These are phyloP conservation scores for Selenicereus undatus DNA, from an alignment of 148 eudicot genomes.

Conservation along the genomic window DNA sequence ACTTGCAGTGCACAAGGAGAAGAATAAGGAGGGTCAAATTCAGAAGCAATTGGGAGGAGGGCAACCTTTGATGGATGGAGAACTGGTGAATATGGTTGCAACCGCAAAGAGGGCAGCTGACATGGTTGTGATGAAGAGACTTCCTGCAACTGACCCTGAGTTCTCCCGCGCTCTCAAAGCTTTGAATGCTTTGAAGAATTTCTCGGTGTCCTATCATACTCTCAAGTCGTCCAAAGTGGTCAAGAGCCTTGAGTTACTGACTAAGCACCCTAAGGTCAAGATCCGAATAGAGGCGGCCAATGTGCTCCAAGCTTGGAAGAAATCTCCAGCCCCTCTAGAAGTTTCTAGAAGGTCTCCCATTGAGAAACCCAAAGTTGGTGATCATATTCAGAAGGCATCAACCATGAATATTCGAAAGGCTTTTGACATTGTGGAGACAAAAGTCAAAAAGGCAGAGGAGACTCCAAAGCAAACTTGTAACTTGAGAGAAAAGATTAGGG, in stretches of 20 bases:
- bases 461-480: not conserved
- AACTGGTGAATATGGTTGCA: not conserved
- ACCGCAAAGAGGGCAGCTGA: conserved; percentile 1
- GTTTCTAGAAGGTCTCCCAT: not conserved
- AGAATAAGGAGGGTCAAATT: too few relatives aligned
- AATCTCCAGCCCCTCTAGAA: not conserved
- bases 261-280: not conserved
- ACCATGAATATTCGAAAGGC: not conserved
- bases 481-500: not conserved
- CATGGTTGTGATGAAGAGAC: not conserved
- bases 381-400: not conserved
- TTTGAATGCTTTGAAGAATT: not conserved
- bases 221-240: not conserved
- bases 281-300: not conserved
- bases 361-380: not conserved
- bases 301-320: not conserved
- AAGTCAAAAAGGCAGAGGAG: not conserved
- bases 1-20: too few relatives aligned
- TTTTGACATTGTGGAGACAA: too few relatives aligned
- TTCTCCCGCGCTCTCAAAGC: not conserved
- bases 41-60: not conserved
- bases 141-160: not conserved
- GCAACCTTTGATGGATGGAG: not conserved
- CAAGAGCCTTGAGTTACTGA: not conserved
- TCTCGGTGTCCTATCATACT: too few relatives aligned